Evolutionary conservation across 495 filamentous ascomycete genomes (phyloP).

Genomic region (Aspergillus hancockii): DNA sequence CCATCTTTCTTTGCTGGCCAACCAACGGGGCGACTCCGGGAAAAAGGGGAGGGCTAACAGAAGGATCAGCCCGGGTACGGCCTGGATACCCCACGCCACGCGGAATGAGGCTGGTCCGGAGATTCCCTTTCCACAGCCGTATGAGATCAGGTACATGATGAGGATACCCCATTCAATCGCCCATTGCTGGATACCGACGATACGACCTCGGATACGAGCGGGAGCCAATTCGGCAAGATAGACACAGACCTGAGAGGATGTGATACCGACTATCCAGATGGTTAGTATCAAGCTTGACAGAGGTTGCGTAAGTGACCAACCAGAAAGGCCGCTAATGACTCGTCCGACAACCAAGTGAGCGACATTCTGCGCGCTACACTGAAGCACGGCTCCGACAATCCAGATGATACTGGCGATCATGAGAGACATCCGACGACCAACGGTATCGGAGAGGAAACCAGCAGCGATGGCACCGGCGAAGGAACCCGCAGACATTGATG

Average conservation of each 20-base stretch:
- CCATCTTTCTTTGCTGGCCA: slow-evolving; percentile 66
- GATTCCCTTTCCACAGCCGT: slow-evolving; percentile 60
- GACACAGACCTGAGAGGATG: slow-evolving; percentile 78
- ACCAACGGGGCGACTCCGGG: slow-evolving; percentile 71
- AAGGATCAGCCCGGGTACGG: slow-evolving; percentile 64
- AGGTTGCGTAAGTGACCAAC: slow-evolving; percentile 11
- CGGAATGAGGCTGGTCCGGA: slow-evolving; percentile 60
- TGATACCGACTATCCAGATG: slow-evolving; percentile 58
- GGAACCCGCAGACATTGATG: slow-evolving; percentile 67
- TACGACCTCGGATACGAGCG: slow-evolving; percentile 63
- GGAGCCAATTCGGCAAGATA: slow-evolving; percentile 75
- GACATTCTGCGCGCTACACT: slow-evolving; percentile 59
- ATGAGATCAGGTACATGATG: slow-evolving; percentile 62
- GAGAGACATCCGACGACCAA: slow-evolving; percentile 64
- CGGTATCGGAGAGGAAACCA: slow-evolving; percentile 65
- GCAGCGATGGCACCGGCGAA: slow-evolving; percentile 64
- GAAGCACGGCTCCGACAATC: slow-evolving; percentile 69
- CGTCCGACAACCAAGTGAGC: slow-evolving; percentile 70
- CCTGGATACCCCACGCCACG: slow-evolving; percentile 73
- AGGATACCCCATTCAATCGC: slow-evolving; percentile 73
- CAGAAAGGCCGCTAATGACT: slow-evolving; percentile 66
- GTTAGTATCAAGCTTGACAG: neutral
- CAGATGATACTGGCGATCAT: slow-evolving; percentile 68
- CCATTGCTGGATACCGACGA: slow-evolving; percentile 75
- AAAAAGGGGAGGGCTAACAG: slow-evolving; percentile 68